Base-by-base conservation (phyloP, 208 protist genomes). In the Naegleria lovaniensis region DNA sequence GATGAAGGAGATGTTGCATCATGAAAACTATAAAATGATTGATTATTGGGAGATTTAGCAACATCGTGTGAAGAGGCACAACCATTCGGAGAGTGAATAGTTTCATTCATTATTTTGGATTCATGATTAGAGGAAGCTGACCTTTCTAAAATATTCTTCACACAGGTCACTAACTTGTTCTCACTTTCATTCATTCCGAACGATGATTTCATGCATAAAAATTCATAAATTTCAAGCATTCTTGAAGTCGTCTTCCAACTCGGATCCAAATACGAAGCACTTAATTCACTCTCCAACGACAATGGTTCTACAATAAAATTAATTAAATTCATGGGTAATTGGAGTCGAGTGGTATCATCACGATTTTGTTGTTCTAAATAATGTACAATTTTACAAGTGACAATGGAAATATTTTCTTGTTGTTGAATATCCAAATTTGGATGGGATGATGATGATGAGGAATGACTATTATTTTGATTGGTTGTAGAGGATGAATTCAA, bases 201-300 rank as follows among this genome's bases (percentile, higher is more conserved):
- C 3, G 19, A 15, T 22, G 11, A 67, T 67, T 67, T 67, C 11
- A 67, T 29, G 22, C 55, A 67, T 29, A 67, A 29, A 67, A 67
- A 67, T 79, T 79, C 67, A 79, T 79, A 79, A 79, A 79, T 79
- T 79, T 79, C 29, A 29, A 79, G 0, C 67, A 79, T 79, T 79
- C 29, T 29, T 4, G 67, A 79, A 36, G 67, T 79, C 9, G 25
- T 79, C n/a, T 36, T 79, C 67, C 67, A 79, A 79, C n/a, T n/a
- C 2, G 67, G 25, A 79, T 79, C 25, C n/a, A 79, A 79, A 33
- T 79, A 79, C 2, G 67, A 36, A 36, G 6, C 29, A 36, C n/a
- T 79, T 79, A 79, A 79, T 79, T 79, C 29, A 79, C n/a, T 36
- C 7, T 36, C 67, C 9, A 36, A 5, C 5, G 29, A 29, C 5